phyloP scores from a whole-genome alignment of 1,284 basidiomycete genomes.

The Ganoderma leucocontextum region DNA sequence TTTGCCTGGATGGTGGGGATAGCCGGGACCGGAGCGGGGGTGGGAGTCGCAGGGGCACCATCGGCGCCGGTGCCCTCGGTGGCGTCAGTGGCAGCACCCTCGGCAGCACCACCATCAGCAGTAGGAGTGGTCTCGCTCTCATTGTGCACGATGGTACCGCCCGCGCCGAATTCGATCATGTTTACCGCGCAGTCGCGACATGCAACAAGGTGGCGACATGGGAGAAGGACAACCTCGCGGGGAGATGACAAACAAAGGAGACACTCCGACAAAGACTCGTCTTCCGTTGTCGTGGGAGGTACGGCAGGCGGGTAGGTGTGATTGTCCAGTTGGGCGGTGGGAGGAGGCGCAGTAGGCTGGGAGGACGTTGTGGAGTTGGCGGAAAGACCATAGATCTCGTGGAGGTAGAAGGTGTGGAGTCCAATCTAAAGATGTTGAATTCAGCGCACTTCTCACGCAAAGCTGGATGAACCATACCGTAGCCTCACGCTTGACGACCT shows the following conservation, averaged over 20 bases:
- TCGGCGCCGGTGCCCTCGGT: constrained; percentile 30
- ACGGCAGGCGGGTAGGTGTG: constrained; percentile 54
- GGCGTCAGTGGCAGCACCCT: constrained; percentile 24
- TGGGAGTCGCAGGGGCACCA: constrained; percentile 26
- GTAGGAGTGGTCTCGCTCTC: constrained; percentile 48
- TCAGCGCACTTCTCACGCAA: constrained; percentile 11
- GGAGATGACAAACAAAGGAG: constrained; percentile 87
- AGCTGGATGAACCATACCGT: constrained; percentile 53
- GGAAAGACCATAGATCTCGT: constrained; percentile 90
- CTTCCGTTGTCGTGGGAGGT: constrained; percentile 54
- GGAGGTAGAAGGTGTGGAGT: constrained; percentile 88
- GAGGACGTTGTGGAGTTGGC: constrained; percentile 57
- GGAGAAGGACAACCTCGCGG: constrained; percentile 88
- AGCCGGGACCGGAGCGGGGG: constrained; percentile 27
- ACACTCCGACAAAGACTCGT: constrained; percentile 86
- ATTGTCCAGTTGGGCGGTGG: constrained; percentile 36
- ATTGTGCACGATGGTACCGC: constrained; percentile 77
- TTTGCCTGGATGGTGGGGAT: constrained; percentile 43
- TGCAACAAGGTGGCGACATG: constrained; percentile 90
- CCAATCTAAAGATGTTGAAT: constrained; percentile 67
- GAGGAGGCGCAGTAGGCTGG: constrained; percentile 52
- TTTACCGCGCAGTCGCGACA: constrained; percentile 92
- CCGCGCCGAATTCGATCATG: constrained; percentile 95
- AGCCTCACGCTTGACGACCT: constrained; percentile 89
- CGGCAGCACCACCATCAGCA: constrained; percentile 24